Conservation (phyloP, 2,329 filamentous ascomycete species). For the Dothideomycetes sp. region DNA sequence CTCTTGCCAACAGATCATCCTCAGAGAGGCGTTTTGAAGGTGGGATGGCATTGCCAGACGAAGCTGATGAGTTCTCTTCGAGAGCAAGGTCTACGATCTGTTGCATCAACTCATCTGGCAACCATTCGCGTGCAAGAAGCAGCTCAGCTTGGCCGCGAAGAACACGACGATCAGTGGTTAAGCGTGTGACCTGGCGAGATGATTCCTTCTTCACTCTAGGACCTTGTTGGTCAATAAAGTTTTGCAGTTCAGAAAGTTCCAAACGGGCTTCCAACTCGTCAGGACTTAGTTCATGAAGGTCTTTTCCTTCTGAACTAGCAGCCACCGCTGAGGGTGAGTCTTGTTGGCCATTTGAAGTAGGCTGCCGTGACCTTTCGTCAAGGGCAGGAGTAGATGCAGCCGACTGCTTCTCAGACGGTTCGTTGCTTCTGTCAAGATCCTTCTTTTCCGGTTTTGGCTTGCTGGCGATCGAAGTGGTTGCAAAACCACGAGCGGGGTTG, state of each 20-base stretch:
- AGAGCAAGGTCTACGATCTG: constrained; percentile 65
- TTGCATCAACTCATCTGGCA: constrained; percentile 69
- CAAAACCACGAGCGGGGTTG: constrained; percentile 86
- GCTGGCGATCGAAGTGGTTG: constrained; percentile 79
- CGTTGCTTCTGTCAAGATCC: constrained; percentile 20
- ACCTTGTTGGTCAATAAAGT: constrained; percentile 75
- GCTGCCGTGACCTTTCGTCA: constrained; percentile 1
- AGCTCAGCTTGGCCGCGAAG: constrained; percentile 69
- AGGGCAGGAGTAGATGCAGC: constrained; percentile 13
- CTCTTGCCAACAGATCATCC: constrained; percentile 66
- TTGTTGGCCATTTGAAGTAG: too few relatives aligned
- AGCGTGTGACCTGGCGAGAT: constrained; percentile 61
- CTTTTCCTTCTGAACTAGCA: background rate
- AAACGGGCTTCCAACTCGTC: constrained; percentile 87
- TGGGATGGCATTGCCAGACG: constrained; percentile 18
- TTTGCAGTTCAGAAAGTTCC: constrained; percentile 81
- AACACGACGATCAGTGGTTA: constrained; percentile 78
- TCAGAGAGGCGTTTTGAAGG: constrained; percentile 39
- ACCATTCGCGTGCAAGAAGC: constrained; percentile 66
- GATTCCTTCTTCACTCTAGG: constrained; percentile 72
- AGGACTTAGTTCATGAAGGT: constrained; percentile 54
- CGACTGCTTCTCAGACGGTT: constrained; percentile 23
- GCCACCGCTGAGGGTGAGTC: background rate
- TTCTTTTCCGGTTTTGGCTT: constrained; percentile 48
- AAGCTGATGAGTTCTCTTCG: constrained; percentile 47